Evolutionary conservation across 495 filamentous ascomycete genomes (phyloP), one percentile per base, ranked within the genome.

Genomic region (Cercophora scortea): DNA sequence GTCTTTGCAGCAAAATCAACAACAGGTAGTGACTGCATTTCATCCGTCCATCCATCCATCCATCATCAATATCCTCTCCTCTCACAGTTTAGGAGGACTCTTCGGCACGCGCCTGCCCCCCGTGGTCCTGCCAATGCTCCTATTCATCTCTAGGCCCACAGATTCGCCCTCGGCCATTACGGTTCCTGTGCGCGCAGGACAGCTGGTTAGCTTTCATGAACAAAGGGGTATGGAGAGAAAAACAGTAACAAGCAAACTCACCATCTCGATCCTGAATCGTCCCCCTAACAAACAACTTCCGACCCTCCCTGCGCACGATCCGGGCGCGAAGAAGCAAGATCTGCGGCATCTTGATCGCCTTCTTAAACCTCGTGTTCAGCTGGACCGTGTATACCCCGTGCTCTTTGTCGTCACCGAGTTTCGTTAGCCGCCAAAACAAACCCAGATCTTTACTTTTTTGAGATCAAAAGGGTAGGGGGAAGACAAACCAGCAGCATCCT

Each of bases 231-330:
- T n/a, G n/a, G n/a, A 10, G 15, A 17, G 6, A n/a, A 1, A 17
- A 41, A 32, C 8, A n/a, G n/a, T 17, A n/a, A 8, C 40, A 13
- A 42, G 15, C 10, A 18, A 13, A 47, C 47, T 54, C 25, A 61
- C 58, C 58, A 6, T 61, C 46, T 7, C 49, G 49, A 52, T 64
- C 58, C 56, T 64, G 56, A 32, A 64, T 50, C n/a, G 51, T 10
- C 0, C 58, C 61, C 42, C 54, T 50, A 0, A 57, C 61, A 18
- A 38, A 47, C 3, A 64, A 46, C 54, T 61, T 61, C 12, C 61
- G 45, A 12, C 58, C 56, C 4, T 53, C 42, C 40, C 41, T 54
- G 53, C 49, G 52, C 33, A 64, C 32, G 6, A 64, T 56, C 17
- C 61, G 47, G 8, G 49, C 50, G n/a, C 56, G 18, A 18, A 61